Percentiles rank a stretch among this genome's conserved stretches.
Conservation (phyloP, 2,329 filamentous ascomycete genomes). For the Alternaria sp. region DNA sequence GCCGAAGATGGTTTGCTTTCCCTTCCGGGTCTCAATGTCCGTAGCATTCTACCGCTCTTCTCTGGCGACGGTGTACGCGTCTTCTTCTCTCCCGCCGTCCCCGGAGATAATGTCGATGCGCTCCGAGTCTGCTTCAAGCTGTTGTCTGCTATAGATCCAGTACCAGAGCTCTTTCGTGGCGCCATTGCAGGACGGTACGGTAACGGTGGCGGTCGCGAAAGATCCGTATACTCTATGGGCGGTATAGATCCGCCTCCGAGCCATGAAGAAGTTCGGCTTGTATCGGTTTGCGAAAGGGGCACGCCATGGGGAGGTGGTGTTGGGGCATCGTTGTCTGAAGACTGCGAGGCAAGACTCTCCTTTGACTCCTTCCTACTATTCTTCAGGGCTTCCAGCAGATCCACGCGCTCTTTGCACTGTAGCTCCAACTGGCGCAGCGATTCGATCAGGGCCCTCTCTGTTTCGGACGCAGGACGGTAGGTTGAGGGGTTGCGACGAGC, state of each 20-base stretch:
- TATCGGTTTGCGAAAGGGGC: conserved; percentile 18
- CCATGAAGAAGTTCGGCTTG: conserved; percentile 55
- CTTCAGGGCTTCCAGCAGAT: conserved; percentile 82
- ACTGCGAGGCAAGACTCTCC: conserved; percentile 38
- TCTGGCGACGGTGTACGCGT: conserved; percentile 69
- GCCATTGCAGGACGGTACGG: conserved; percentile 63
- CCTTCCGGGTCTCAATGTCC: conserved; percentile 59
- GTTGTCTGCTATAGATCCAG: conserved; percentile 32
- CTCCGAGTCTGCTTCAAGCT: conserved; percentile 33
- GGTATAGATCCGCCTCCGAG: conserved; percentile 85
- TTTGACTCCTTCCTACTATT: conserved; percentile 67
- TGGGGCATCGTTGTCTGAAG: conserved; percentile 32
- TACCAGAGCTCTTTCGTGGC: conserved; percentile 57
- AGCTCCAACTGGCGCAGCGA: conserved; percentile 83
- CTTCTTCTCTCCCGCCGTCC: conserved; percentile 50
- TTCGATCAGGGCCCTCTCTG: conserved; percentile 81
- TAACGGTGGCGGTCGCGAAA: conserved; percentile 73
- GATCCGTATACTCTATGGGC: conserved; percentile 78
- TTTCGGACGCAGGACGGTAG: conserved; percentile 77
- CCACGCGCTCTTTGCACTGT: conserved; percentile 92
- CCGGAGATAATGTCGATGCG: conserved; percentile 45
- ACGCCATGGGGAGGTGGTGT: conserved; percentile 33
- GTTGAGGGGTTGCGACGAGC: conserved; percentile 75
- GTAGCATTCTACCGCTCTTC: conserved; percentile 66
- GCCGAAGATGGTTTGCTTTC: conserved; percentile 57